A percentile compares a stretch with the other conserved stretches of the same genome.
Conservation (phyloP, 2,329 filamentous ascomycete genomes). For the Lasiodiplodia sp. region DNA sequence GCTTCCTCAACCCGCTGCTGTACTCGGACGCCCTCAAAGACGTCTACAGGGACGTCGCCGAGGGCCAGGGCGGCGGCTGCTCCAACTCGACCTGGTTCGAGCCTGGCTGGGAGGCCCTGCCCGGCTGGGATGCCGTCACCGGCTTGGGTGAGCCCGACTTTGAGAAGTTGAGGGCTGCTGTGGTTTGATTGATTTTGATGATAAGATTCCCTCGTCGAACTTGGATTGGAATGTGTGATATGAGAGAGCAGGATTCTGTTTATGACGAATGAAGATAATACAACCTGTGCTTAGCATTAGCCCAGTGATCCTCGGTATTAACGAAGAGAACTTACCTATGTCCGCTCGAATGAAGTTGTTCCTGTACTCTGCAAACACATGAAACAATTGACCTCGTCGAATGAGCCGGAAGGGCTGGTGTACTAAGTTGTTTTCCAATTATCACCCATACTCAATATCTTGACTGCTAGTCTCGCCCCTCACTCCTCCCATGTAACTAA, state of each 20-base stretch:
- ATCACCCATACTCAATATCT: neutral
- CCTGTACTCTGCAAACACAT: no score
- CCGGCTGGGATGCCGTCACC: conserved; percentile 58
- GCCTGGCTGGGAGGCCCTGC: conserved; percentile 49
- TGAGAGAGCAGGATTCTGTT: neutral
- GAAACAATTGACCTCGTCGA: no score
- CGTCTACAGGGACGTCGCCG: conserved; percentile 50
- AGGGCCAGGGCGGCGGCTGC: conserved; percentile 40
- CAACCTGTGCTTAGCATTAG: neutral
- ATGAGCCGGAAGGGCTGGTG: no score
- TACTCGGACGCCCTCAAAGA: conserved; percentile 42
- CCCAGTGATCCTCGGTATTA: no score
- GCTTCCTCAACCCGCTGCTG: conserved; percentile 61
- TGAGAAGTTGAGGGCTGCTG: conserved; percentile 33
- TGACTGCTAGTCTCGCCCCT: neutral
- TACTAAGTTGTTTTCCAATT: no score
- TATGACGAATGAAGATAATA: neutral
- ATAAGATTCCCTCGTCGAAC: neutral
- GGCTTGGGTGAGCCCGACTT: conserved; percentile 59
- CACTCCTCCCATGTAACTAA: conserved; percentile 40
- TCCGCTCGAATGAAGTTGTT: no score
- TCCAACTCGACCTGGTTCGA: conserved; percentile 32
- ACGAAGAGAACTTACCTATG: no score
- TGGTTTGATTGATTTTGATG: conserved; percentile 7
- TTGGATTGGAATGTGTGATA: neutral